Evolutionary conservation across 1,284 basidiomycete species (phyloP).

Genomic region (Phylloporus sp.): DNA sequence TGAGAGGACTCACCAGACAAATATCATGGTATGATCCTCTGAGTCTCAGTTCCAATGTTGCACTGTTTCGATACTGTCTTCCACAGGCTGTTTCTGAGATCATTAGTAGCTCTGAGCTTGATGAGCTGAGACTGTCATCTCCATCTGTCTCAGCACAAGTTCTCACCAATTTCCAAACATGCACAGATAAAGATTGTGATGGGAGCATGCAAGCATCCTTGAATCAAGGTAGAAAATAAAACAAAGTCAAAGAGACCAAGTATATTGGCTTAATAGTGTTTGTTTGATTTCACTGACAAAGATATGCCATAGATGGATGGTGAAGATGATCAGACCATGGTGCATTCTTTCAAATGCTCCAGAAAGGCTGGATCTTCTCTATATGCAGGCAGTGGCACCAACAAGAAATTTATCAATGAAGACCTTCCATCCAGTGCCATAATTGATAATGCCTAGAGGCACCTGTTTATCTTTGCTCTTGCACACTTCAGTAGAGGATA

Average conservation of each 20-base stretch:
- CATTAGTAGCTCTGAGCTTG: neutral
- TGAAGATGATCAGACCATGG: neutral
- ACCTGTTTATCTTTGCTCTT: slow-evolving; percentile 4
- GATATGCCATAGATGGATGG: neutral
- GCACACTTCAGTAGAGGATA: neutral
- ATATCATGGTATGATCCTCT: neutral
- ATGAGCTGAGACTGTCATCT: neutral
- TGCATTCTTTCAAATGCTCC: neutral
- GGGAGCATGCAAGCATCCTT: no score
- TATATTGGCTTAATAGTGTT: neutral
- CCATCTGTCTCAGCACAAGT: no score
- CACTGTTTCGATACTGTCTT: neutral
- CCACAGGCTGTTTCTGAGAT: neutral
- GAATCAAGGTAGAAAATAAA: neutral
- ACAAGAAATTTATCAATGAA: slow-evolving; percentile 10
- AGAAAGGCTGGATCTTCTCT: neutral
- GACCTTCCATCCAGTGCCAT: slow-evolving; percentile 9
- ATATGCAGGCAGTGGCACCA: neutral
- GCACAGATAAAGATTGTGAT: no score
- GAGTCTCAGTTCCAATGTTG: neutral
- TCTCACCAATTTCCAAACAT: no score
- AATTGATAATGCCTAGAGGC: neutral
- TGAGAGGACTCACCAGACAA: neutral
- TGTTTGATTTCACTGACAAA: no score
- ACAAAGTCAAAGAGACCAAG: neutral